These are phyloP conservation scores for Dichotomopilus funicola DNA, from an alignment of 2,329 filamentous ascomycete genomes.

Conservation along the genomic window DNA sequence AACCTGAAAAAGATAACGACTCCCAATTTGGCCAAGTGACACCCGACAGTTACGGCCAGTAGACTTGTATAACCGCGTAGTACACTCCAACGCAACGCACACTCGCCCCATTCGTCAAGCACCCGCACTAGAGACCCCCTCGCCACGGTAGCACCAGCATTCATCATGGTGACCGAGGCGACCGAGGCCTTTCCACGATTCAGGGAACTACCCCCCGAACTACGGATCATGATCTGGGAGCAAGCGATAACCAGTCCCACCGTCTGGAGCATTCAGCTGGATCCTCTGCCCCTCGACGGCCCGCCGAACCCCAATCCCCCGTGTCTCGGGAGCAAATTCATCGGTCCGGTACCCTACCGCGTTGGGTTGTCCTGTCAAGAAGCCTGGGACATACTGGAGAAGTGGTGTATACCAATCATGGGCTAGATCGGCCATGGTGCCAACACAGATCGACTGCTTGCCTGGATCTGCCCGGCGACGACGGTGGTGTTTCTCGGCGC, in stretches of 20 bases:
- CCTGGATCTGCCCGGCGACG: background rate
- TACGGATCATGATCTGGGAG: background rate
- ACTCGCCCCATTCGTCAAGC: too few species aligned
- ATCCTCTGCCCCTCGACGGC: background rate
- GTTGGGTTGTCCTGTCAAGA: background rate
- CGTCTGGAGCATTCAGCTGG: background rate
- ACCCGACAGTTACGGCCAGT: too few species aligned
- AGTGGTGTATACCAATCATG: too few species aligned
- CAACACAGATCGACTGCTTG: too few species aligned
- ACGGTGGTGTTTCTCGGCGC: constrained; percentile 2
- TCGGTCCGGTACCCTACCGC: background rate
- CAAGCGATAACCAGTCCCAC: background rate
- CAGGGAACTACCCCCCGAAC: background rate
- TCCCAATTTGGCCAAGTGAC: too few species aligned
- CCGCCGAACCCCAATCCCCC: background rate
- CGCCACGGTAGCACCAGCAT: background rate
- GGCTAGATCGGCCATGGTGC: too few species aligned
- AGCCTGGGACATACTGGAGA: background rate
- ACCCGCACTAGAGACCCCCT: too few species aligned
- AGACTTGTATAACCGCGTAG: too few species aligned
- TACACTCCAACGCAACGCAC: too few species aligned
- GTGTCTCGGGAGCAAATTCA: background rate
- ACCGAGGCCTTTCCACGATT: background rate
- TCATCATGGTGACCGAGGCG: background rate
- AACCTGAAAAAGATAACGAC: too few species aligned